Conservation (phyloP, 2,329 filamentous ascomycete species). For the Aspergillus caelatus region DNA sequence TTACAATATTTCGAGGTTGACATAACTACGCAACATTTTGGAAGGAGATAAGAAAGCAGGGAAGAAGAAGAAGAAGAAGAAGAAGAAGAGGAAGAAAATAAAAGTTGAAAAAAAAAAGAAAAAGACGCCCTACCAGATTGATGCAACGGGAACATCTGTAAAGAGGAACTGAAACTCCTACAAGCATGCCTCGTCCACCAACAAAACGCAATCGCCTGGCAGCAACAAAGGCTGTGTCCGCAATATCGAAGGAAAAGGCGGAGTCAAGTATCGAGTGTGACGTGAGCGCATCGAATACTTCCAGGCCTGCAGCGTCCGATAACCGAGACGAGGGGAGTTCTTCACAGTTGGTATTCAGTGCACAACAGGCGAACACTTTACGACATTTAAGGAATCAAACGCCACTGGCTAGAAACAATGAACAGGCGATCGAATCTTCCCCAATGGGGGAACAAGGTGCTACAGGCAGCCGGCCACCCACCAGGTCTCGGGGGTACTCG, state of each 20-base stretch:
- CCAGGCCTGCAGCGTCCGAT: conserved; percentile 2
- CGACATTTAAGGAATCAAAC: conserved; percentile 33
- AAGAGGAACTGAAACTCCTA: not conserved
- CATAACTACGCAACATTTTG: not conserved
- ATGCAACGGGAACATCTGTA: not conserved
- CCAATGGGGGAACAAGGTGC: conserved; percentile 33
- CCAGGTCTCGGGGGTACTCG: conserved; percentile 43
- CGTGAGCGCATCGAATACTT: conserved; percentile 4
- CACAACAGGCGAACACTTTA: conserved; percentile 21
- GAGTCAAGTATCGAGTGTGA: conserved; percentile 3
- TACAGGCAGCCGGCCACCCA: conserved; percentile 39
- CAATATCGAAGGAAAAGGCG: conserved; percentile 5
- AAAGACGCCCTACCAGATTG: not conserved
- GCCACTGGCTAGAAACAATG: conserved; percentile 33
- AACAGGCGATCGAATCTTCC: conserved; percentile 40
- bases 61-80: not conserved
- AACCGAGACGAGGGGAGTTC: conserved; percentile 3
- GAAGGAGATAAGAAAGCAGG: not conserved
- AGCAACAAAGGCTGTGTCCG: conserved; percentile 11
- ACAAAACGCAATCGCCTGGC: conserved; percentile 29
- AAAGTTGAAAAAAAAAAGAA: not conserved
- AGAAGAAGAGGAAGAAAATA: no score
- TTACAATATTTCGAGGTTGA: not conserved
- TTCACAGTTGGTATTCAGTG: conserved; percentile 12
- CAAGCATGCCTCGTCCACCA: conserved; percentile 32